Conservation (phyloP, 179 eudicot genomes). For the Patellifolia procumbens region DNA sequence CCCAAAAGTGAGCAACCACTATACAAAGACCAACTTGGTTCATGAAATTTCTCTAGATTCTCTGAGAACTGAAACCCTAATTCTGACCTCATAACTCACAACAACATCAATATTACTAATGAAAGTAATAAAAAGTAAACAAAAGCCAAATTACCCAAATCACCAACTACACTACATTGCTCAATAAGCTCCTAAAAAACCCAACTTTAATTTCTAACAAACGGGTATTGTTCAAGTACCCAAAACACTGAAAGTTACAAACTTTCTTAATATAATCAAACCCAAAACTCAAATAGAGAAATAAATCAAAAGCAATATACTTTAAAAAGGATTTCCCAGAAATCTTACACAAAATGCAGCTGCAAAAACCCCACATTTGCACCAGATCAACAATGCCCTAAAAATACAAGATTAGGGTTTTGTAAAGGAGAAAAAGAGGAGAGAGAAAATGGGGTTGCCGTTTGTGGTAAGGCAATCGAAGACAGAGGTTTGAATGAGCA, state of each 20-base stretch:
- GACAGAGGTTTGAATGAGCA: conserved; percentile 25
- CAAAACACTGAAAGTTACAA: background rate
- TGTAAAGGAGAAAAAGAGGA: conserved; percentile 9
- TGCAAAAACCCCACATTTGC: conserved; percentile 22
- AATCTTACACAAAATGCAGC: conserved; percentile 23
- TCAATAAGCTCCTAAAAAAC: conserved; percentile 6
- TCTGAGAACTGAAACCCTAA: conserved; percentile 22
- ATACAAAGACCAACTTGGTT: too few relatives aligned
- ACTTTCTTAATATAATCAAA: background rate
- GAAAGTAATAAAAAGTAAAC: background rate
- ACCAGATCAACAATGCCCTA: conserved; percentile 16
- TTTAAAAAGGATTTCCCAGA: conserved; percentile 18
- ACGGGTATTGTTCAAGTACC: background rate
- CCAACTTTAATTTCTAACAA: background rate
- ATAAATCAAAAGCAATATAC: background rate
- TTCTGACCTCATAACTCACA: conserved; percentile 4
- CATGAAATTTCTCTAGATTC: background rate
- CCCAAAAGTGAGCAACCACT: too few relatives aligned
- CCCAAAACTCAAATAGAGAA: background rate
- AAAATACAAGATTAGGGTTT: conserved; percentile 38
- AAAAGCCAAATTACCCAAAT: conserved; percentile 8
- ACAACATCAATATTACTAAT: background rate
- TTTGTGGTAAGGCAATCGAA: conserved; percentile 33
- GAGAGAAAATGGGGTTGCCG: conserved; percentile 11
- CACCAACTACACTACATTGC: conserved; percentile 20